phyloP scores from a whole-genome alignment of 345 rosid species.

The Anastatica hierochuntica region DNA sequence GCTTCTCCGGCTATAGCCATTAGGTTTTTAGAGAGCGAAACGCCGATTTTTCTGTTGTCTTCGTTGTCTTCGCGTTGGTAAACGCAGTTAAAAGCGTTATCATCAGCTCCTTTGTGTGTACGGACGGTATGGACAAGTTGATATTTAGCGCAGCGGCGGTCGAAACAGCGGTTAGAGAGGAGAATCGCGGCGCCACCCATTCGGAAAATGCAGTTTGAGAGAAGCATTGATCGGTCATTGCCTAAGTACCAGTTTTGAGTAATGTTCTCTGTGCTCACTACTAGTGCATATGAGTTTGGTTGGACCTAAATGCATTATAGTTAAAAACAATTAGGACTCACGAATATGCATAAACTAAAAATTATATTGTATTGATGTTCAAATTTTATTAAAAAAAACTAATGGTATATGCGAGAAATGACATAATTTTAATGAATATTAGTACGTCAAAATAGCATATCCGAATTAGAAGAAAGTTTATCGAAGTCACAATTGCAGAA shows the following conservation, averaged over 20 bases:
- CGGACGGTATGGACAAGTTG: conserved; percentile 49
- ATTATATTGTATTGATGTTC: too few species aligned
- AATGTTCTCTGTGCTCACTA: conserved; percentile 50
- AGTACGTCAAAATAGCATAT: too few species aligned
- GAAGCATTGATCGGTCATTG: conserved; percentile 48
- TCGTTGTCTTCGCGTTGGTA: conserved; percentile 42
- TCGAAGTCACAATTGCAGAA: too few species aligned
- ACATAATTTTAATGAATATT: too few species aligned
- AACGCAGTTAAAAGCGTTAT: conserved; percentile 38
- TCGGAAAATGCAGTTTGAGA: conserved; percentile 47
- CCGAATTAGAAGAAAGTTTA: too few species aligned
- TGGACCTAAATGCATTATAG: conserved; percentile 27
- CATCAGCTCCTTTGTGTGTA: conserved; percentile 55
- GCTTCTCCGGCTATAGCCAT: conserved; percentile 57
- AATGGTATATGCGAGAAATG: too few species aligned
- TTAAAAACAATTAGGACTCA: too few species aligned
- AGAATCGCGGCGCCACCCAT: conserved; percentile 51
- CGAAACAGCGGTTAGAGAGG: conserved; percentile 38
- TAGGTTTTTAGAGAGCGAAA: conserved; percentile 47
- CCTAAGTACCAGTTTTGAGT: conserved; percentile 43
- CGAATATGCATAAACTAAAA: too few species aligned
- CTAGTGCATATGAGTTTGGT: conserved; percentile 47
- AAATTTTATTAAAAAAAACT: too few species aligned
- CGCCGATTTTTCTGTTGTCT: conserved; percentile 23
- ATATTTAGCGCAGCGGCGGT: conserved; percentile 38